Evolutionary conservation across 495 filamentous ascomycete species (phyloP).

Genomic region (Tricharina praecox): DNA sequence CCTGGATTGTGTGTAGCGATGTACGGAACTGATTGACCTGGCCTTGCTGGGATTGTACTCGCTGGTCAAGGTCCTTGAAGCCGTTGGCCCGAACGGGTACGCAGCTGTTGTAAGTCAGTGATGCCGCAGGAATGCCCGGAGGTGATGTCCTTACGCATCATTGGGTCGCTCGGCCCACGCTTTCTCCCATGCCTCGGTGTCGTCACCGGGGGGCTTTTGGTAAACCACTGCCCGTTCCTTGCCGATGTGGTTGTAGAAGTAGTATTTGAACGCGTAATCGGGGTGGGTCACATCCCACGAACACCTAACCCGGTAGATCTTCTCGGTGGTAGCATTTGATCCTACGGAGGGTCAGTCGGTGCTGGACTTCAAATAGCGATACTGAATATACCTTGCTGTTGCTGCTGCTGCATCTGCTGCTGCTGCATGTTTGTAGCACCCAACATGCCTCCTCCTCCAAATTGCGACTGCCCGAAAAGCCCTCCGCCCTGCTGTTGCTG

Average conservation of each 20-base stretch:
- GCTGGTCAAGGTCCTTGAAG: constrained; percentile 53
- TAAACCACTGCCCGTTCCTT: constrained; percentile 67
- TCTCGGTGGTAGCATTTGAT: constrained; percentile 70
- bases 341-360: constrained; percentile 27
- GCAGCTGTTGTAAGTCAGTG: constrained; percentile 10
- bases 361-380: neutral
- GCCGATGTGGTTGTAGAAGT: constrained; percentile 85
- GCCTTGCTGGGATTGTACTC: constrained; percentile 59
- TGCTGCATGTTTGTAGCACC: constrained; percentile 1
- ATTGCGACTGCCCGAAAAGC: constrained; percentile 29
- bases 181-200: constrained; percentile 81
- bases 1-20: constrained; percentile 84
- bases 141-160: constrained; percentile 37
- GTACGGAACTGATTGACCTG: constrained; percentile 55
- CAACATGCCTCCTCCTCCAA: constrained; percentile 22
- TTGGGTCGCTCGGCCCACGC: constrained; percentile 69
- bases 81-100: constrained; percentile 39
- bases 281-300: constrained; percentile 68
- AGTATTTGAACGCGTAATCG: constrained; percentile 66
- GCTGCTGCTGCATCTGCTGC: constrained; percentile 11
- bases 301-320: constrained; percentile 56
- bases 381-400: constrained; percentile 6
- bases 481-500: constrained; percentile 28
- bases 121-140: neutral
- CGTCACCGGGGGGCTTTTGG: constrained; percentile 56